Evolutionary conservation across 352 stramenopile genomes (phyloP).

Genomic region (Globisporangium irregulare): DNA sequence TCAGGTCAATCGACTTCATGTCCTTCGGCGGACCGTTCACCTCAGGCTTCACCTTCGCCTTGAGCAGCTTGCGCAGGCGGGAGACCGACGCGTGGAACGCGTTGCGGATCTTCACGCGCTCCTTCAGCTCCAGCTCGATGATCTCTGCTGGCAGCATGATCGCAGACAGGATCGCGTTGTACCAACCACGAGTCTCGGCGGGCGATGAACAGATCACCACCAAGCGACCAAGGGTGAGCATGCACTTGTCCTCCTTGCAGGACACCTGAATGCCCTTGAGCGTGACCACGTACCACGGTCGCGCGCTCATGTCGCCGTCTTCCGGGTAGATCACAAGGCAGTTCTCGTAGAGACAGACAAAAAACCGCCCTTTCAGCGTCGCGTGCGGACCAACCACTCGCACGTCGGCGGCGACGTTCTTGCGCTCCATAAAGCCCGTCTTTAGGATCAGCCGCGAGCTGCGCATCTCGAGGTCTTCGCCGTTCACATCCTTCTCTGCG

Average conservation of each 20-base stretch:
- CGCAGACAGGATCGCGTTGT: slow-evolving; percentile 62
- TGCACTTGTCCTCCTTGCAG: slow-evolving; percentile 61
- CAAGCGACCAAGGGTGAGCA: slow-evolving; percentile 61
- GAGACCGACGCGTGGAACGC: slow-evolving; percentile 64
- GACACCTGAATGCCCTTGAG: slow-evolving; percentile 64
- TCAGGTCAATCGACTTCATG: slow-evolving; percentile 70
- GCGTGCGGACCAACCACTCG: slow-evolving; percentile 53
- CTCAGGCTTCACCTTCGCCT: slow-evolving; percentile 78
- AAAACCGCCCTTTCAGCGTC: slow-evolving; percentile 71
- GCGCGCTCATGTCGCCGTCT: slow-evolving; percentile 45
- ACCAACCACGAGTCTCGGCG: slow-evolving; percentile 63
- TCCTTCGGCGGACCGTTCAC: slow-evolving; percentile 64
- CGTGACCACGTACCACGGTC: slow-evolving; percentile 79
- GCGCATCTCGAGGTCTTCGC: slow-evolving; percentile 64
- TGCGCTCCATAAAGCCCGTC: slow-evolving; percentile 61
- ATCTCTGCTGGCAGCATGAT: slow-evolving; percentile 62
- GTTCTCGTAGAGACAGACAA: slow-evolving; percentile 78
- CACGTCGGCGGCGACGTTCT: slow-evolving; percentile 39
- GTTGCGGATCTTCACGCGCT: slow-evolving; percentile 68
- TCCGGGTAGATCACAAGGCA: slow-evolving; percentile 79
- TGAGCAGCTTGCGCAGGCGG: slow-evolving; percentile 69
- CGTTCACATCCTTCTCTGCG: slow-evolving; percentile 53
- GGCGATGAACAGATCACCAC: slow-evolving; percentile 50
- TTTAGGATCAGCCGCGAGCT: slow-evolving; percentile 75
- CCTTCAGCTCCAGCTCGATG: slow-evolving; percentile 74